Evolutionary conservation across 495 filamentous ascomycete species (phyloP), one percentile per base, ranked within the genome.

Genomic region (Penicillium mononematosum): DNA sequence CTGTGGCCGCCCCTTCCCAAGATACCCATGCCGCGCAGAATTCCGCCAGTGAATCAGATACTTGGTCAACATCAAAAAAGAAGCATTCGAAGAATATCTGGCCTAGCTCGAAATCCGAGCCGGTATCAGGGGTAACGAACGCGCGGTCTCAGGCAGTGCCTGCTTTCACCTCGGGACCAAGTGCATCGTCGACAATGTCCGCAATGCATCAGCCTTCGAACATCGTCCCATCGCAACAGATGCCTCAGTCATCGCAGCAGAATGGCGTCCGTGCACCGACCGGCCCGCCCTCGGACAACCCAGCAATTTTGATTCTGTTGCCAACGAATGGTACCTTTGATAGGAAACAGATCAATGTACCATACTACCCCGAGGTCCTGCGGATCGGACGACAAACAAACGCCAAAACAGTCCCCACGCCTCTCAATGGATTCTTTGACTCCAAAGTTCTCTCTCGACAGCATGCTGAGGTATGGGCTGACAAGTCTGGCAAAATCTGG

Each of bases 351-450:
- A 98, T 98, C 66, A 87, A 82, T 17, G 87, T 98, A 19, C 94
- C 94, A 12, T 96, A 84, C 69, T 88, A 78, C 61, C 94, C 94
- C 14, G 93, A 98, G 8, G 87, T 90, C 5, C 76, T 98, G 54
- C 85, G 91, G 46, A 96, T 98, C 65, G 94, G 94, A 47, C 89
- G 94, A 25, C 94, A 98, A 75, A 98, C 94, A 14, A 98, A 98
- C 71, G 86, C 88, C 20, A 97, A 97, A 71, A 98, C 94, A 2
- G 80, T 96, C 11, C 94, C 94, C 0, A 94, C 91, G 0, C 83
- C 89, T 2, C 70, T 83, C 50, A 98, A 98, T 73, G 94, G 94
- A 12, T 98, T 88, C 67, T 98, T 98, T 66, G 94, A 98, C 70
- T 96, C 92, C 17, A 98, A 98, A 67, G 94, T 98, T 36, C 82